These are phyloP conservation scores for Trifolium pratense DNA, from an alignment of 306 rosid genomes.

Conservation along the genomic window DNA sequence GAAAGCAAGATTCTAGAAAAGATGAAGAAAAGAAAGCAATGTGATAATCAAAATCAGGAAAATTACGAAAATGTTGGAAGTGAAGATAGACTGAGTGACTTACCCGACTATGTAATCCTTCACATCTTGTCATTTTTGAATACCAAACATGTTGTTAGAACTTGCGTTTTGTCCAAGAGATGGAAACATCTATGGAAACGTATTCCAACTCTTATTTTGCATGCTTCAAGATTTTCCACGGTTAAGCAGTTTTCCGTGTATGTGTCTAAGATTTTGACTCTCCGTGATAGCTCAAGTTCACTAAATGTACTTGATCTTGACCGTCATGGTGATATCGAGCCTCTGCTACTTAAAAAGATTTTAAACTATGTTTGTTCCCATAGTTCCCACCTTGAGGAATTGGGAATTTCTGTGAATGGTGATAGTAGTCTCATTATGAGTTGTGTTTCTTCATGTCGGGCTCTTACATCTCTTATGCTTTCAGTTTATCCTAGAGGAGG, in stretches of 20 bases:
- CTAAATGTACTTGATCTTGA: not conserved
- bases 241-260: not conserved
- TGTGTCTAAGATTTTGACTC: not conserved
- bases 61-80: not conserved
- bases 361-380: not conserved
- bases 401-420: not conserved
- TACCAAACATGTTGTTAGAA: not conserved
- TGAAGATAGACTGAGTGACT: not conserved
- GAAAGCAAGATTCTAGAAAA: not conserved
- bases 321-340: not conserved
- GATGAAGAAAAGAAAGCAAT: not conserved
- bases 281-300: not conserved
- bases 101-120: not conserved
- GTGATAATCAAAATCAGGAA: not conserved
- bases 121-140: slow-evolving; percentile 1
- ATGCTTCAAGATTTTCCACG: too few relatives aligned
- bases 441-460: not conserved
- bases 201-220: not conserved
- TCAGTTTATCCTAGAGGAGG: not conserved
- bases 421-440: not conserved
- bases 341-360: not conserved
- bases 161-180: not conserved
- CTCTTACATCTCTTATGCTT: not conserved
- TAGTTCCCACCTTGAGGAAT: not conserved
- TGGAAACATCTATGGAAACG: not conserved